These are phyloP conservation scores for Gigaspora rosea DNA, from an alignment of 192 early-diverging fungal species.

Conservation along the genomic window DNA sequence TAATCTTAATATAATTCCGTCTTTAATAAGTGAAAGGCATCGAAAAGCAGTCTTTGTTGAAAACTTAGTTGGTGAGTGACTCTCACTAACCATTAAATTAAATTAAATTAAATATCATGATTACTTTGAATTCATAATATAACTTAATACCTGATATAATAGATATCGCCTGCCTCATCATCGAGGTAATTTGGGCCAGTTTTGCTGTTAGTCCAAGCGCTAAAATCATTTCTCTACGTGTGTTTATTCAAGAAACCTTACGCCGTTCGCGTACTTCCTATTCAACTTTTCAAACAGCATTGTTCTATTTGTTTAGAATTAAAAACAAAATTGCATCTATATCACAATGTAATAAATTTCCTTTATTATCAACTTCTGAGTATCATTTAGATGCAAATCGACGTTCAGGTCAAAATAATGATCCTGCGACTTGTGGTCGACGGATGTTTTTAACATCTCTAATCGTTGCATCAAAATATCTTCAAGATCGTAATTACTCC, in stretches of 20 bases:
- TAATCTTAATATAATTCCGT: constrained; percentile 23
- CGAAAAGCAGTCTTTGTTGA: constrained; percentile 28
- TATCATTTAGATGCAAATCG: not conserved
- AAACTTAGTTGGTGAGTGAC: constrained; percentile 25
- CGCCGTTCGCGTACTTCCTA: constrained; percentile 76
- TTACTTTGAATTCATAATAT: not conserved
- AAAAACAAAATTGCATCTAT: constrained; percentile 28
- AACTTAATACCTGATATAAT: constrained; percentile 21
- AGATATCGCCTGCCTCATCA: constrained; percentile 60
- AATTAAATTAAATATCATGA: not conserved
- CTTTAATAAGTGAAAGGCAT: constrained; percentile 30
- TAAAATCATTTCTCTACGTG: constrained; percentile 54
- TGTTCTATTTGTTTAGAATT: constrained; percentile 69
- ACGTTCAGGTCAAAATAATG: constrained; percentile 29
- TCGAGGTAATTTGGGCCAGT: constrained; percentile 57
- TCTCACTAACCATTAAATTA: not conserved
- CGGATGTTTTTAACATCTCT: constrained; percentile 84
- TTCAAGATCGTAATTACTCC: constrained; percentile 82
- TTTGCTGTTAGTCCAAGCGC: constrained; percentile 31
- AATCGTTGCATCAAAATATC: constrained; percentile 86
- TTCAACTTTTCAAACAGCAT: constrained; percentile 76
- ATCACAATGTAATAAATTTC: constrained; percentile 18
- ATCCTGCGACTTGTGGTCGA: constrained; percentile 57
- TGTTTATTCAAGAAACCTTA: constrained; percentile 75
- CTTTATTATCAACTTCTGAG: constrained; percentile 3